These are phyloP conservation scores for Coleophoma cylindrospora DNA, from an alignment of 2,329 filamentous ascomycete genomes.

Conservation along the genomic window DNA sequence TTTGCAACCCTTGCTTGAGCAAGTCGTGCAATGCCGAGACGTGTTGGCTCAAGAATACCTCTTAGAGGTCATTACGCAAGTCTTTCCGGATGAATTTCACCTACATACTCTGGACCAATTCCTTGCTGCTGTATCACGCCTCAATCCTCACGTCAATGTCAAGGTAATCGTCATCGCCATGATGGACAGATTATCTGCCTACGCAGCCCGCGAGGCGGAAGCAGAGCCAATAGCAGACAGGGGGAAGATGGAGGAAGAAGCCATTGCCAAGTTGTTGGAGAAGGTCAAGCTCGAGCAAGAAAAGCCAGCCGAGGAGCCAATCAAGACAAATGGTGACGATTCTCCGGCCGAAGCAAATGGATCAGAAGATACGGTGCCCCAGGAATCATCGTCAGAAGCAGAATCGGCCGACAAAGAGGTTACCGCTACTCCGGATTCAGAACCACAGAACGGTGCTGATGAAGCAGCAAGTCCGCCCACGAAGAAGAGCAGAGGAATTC, in stretches of 20 bases:
- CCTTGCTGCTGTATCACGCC: constrained; percentile 82
- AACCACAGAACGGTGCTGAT: constrained; percentile 33
- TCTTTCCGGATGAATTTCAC: constrained; percentile 98
- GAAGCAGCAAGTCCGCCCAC: constrained; percentile 17
- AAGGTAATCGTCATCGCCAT: constrained; percentile 97
- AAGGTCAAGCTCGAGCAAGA: constrained; percentile 68
- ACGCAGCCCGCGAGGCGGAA: constrained; percentile 83
- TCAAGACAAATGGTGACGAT: constrained; percentile 25
- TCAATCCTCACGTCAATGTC: constrained; percentile 96
- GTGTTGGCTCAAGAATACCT: constrained; percentile 96
- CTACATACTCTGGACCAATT: constrained; percentile 95
- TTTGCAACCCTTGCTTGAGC: constrained; percentile 82
- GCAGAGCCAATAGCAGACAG: constrained; percentile 65
- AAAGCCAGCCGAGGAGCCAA: constrained; percentile 15
- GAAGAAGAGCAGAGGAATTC: constrained; percentile 46
- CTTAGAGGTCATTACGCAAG: constrained; percentile 95
- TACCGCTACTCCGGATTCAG: constrained; percentile 26
- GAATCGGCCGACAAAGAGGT: constrained; percentile 40
- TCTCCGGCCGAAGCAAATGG: constrained; percentile 30
- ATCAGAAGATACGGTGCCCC: constrained; percentile 29
- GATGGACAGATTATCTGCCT: constrained; percentile 93
- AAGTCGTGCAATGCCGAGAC: constrained; percentile 96
- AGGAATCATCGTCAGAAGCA: constrained; percentile 30
- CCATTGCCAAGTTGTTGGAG: constrained; percentile 71
- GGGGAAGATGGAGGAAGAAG: constrained; percentile 78